Percentiles rank a stretch among this genome's conserved stretches.
Evolutionary conservation across 192 early-diverging fungal genomes (phyloP).

Genomic region (Chytriomyces sp.): DNA sequence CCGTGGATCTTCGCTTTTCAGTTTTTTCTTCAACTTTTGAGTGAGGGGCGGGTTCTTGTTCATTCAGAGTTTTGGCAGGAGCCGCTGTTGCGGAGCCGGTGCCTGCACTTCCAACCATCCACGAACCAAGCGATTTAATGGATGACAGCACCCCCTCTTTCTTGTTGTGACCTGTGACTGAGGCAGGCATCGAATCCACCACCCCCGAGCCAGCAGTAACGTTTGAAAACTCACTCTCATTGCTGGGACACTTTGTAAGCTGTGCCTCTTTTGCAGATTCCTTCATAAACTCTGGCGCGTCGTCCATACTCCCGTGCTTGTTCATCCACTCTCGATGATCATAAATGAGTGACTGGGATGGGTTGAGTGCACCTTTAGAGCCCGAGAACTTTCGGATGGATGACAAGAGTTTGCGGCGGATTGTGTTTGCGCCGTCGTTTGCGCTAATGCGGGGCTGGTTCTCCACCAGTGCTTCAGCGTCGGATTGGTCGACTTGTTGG

Average conservation of each 20-base stretch:
- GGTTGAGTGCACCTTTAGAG: background rate
- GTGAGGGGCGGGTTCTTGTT: background rate
- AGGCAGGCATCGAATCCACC: background rate
- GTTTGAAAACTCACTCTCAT: background rate
- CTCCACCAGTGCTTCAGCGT: conserved; percentile 1
- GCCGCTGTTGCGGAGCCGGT: background rate
- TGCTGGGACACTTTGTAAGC: background rate
- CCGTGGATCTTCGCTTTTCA: background rate
- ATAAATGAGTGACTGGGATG: background rate
- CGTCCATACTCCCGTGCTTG: background rate
- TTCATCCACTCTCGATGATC: conserved; percentile 8
- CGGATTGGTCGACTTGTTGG: background rate
- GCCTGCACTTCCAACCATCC: background rate
- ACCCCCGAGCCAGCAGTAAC: background rate
- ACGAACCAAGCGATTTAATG: background rate
- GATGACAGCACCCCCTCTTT: background rate
- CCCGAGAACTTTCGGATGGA: conserved; percentile 8
- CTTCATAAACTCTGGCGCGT: background rate
- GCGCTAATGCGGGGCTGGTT: background rate
- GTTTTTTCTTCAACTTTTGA: background rate
- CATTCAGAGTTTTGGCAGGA: background rate
- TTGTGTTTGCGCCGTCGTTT: background rate
- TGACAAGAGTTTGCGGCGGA: conserved; percentile 3
- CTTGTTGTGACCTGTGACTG: background rate
- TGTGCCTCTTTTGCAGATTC: background rate